Evolutionary conservation across 169 alveolate genomes (phyloP).

Genomic region (Pseudocohnilembus persalinus): DNA sequence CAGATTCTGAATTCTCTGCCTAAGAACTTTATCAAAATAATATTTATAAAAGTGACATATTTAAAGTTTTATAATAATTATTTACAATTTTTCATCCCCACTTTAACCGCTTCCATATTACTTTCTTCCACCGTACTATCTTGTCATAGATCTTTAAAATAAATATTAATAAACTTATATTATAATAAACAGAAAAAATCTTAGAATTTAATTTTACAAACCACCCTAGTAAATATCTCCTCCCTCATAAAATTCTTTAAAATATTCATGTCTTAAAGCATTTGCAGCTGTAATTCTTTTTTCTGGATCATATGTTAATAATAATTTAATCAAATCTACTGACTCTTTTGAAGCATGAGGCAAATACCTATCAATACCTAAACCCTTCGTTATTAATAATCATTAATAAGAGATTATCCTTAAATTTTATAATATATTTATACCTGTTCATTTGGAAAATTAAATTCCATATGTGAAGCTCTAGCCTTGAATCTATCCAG

Average conservation of each 20-base stretch:
- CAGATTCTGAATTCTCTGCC: background rate
- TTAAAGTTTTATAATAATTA: too few relatives aligned
- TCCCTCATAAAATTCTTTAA: conserved; percentile 46
- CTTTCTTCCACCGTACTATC: background rate
- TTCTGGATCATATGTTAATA: conserved; percentile 59
- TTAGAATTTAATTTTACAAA: too few relatives aligned
- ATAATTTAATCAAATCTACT: conserved; percentile 55
- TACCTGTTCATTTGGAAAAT: conserved; percentile 63
- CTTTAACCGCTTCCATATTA: background rate
- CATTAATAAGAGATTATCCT: too few relatives aligned
- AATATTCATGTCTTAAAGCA: conserved; percentile 59
- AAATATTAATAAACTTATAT: too few relatives aligned
- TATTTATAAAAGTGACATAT: background rate
- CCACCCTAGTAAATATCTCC: conserved; percentile 12
- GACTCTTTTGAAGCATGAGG: conserved; percentile 55
- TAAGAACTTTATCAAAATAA: background rate
- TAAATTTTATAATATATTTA: too few relatives aligned
- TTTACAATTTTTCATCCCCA: background rate
- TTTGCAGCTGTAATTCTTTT: conserved; percentile 58
- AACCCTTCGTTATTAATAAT: conserved; percentile 36
- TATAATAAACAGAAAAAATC: too few relatives aligned
- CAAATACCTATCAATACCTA: conserved; percentile 48
- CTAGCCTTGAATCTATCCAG: conserved; percentile 69
- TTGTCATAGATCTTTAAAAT: background rate
- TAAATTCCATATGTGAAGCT: conserved; percentile 74